Conservation (phyloP, 805 yeast genomes). For the Candida lessepsii region DNA sequence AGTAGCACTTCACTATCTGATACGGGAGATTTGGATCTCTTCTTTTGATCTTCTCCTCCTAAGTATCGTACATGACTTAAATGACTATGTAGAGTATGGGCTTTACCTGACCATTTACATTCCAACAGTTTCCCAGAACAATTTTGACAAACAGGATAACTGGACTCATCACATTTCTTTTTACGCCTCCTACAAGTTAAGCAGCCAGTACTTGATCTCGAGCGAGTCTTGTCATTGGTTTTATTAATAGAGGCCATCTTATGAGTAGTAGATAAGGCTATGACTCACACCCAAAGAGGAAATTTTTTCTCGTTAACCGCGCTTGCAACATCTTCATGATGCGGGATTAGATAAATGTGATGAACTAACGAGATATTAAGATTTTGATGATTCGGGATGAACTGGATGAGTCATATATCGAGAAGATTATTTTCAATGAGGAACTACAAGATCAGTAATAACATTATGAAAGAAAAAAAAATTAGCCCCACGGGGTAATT, state of each 20-base stretch:
- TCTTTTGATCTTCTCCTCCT: constrained; percentile 12
- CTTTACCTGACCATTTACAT: constrained; percentile 29
- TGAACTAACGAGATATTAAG: too few species aligned
- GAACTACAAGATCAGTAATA: too few species aligned
- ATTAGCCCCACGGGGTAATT: too few species aligned
- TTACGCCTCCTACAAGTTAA: constrained; percentile 28
- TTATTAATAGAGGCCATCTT: background rate
- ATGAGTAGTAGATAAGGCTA: too few species aligned
- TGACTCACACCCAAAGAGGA: constrained; percentile 29
- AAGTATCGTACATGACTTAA: constrained; percentile 24
- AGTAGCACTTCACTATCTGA: too few species aligned
- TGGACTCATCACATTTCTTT: constrained; percentile 33
- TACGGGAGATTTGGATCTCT: background rate
- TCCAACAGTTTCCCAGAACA: constrained; percentile 21
- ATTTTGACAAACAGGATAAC: constrained; percentile 30
- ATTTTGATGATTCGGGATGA: too few species aligned
- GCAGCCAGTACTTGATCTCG: constrained; percentile 30
- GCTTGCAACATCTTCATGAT: constrained; percentile 24
- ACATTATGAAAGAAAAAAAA: too few species aligned
- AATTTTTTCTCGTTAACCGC: constrained; percentile 27
- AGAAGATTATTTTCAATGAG: too few species aligned
- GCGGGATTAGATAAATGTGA: too few species aligned
- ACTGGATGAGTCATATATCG: too few species aligned
- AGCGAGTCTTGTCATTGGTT: constrained; percentile 16
- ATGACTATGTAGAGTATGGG: constrained; percentile 22